phyloP scores from a whole-genome alignment of 352 stramenopile species.

The Phytophthora agathidicida region DNA sequence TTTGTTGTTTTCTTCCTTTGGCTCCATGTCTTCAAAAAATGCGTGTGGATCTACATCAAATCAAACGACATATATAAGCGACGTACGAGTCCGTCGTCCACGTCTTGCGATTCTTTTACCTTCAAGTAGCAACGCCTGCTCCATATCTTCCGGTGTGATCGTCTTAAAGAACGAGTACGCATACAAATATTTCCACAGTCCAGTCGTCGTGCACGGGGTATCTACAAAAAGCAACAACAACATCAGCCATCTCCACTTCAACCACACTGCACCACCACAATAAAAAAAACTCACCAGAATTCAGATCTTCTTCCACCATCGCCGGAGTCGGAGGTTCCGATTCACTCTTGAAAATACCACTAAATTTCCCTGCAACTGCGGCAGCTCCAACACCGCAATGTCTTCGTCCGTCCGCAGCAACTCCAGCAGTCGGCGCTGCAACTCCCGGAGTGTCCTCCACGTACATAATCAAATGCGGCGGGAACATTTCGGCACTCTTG shows the following conservation, averaged over 20 bases:
- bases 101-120: too few relatives aligned
- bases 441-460: conserved; percentile 21
- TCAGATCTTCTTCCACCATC: conserved; percentile 74
- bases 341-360: conserved; percentile 25
- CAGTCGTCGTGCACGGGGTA: conserved; percentile 64
- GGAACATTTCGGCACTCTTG: conserved; percentile 46
- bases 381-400: conserved; percentile 15
- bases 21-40: conserved; percentile 21
- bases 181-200: conserved; percentile 71
- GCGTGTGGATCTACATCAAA: conserved; percentile 25
- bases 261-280: background rate
- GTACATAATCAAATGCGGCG: conserved; percentile 37
- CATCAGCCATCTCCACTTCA: conserved; percentile 6
- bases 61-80: too few relatives aligned
- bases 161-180: conserved; percentile 70
- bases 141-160: conserved; percentile 65
- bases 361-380: conserved; percentile 26
- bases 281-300: conserved; percentile 40
- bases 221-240: conserved; percentile 33
- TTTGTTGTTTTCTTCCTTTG: conserved; percentile 12
- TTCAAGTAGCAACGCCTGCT: conserved; percentile 62
- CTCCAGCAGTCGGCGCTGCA: background rate
- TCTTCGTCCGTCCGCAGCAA: conserved; percentile 24
- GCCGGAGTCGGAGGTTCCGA: conserved; percentile 35
- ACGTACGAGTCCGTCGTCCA: too few relatives aligned